These are phyloP conservation scores for Endocalyx cinctus DNA, from an alignment of 2,329 filamentous ascomycete genomes.

Conservation along the genomic window DNA sequence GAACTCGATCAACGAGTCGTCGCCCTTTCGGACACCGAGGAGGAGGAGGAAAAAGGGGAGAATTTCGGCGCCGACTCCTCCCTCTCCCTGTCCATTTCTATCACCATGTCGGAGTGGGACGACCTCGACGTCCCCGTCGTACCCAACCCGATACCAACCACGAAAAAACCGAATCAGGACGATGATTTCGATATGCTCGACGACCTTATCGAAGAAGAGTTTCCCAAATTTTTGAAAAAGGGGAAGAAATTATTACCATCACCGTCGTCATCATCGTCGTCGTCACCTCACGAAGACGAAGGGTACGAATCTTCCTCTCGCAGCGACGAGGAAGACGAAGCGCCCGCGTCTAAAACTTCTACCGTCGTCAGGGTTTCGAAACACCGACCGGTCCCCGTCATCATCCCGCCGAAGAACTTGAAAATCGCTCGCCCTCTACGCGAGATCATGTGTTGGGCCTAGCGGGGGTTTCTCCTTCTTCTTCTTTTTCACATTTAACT, in stretches of 20 bases:
- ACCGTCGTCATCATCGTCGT: background rate
- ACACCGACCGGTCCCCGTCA: constrained; percentile 10
- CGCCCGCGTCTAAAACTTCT: no score
- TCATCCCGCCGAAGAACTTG: constrained; percentile 18
- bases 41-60: background rate
- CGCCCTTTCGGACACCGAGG: background rate
- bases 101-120: constrained; percentile 20
- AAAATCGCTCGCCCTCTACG: constrained; percentile 8
- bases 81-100: no score
- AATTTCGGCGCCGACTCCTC: background rate
- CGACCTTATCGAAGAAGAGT: constrained; percentile 18
- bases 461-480: no score
- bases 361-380: no score
- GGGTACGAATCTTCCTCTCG: background rate
- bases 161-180: background rate
- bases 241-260: background rate
- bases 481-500: no score
- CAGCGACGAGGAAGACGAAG: background rate
- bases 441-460: no score
- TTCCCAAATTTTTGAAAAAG: constrained; percentile 10
- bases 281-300: background rate
- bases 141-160: background rate
- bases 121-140: constrained; percentile 11
- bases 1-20: background rate
- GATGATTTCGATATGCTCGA: constrained; percentile 16